Percentiles rank a stretch among this genome's conserved stretches.
phyloP scores from a whole-genome alignment of 345 rosid species.

The Citrus unshiu region DNA sequence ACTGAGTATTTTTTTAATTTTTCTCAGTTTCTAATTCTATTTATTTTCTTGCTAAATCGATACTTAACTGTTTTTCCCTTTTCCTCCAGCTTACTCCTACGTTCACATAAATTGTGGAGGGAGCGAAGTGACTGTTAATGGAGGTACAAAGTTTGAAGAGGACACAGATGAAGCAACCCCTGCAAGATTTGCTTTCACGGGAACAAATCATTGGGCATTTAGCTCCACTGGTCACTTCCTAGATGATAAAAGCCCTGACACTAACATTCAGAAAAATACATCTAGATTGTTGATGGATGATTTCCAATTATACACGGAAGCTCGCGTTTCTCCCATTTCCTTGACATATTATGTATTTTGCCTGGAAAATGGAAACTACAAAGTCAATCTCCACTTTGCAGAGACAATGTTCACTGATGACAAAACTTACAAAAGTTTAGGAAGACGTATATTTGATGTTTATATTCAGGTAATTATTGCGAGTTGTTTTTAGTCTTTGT shows the following conservation, averaged over 20 bases:
- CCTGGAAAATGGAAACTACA: conserved; percentile 38
- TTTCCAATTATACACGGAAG: conserved; percentile 32
- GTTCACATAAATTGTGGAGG: conserved; percentile 50
- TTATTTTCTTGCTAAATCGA: neutral
- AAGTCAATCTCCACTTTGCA: conserved; percentile 73
- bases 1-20: neutral
- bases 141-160: conserved; percentile 19
- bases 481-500: too few relatives aligned
- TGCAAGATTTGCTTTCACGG: conserved; percentile 12
- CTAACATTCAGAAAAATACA: conserved; percentile 4
- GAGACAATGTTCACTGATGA: conserved; percentile 51
- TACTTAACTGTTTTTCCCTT: conserved; percentile 6
- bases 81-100: conserved; percentile 16
- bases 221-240: conserved; percentile 53
- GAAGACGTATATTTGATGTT: conserved; percentile 61
- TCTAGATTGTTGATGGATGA: conserved; percentile 8
- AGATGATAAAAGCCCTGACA: neutral
- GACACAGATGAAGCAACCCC: conserved; percentile 25
- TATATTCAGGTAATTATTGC: conserved; percentile 51
- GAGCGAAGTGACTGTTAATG: neutral
- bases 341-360: conserved; percentile 52
- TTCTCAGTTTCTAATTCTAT: neutral
- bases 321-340: conserved; percentile 42
- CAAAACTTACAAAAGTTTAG: conserved; percentile 33
- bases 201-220: conserved; percentile 33